Percentiles rank a stretch among this genome's conserved stretches.
Evolutionary conservation across 169 alveolate species (phyloP).

Genomic region (Neospora caninum): DNA sequence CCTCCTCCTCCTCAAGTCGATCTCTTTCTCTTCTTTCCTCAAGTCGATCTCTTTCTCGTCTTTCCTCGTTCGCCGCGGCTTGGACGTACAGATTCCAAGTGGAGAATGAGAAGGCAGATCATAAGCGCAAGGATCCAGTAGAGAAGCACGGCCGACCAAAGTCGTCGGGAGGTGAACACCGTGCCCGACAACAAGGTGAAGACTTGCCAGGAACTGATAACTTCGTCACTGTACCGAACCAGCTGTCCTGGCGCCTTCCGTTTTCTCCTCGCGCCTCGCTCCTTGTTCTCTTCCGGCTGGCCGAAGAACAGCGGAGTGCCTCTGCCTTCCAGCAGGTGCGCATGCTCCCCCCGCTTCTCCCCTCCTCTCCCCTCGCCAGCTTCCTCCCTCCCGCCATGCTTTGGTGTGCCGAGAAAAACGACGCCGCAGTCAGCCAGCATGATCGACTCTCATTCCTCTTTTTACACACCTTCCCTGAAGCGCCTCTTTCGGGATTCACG

Average conservation of each 20-base stretch:
- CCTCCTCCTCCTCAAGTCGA: too few relatives aligned
- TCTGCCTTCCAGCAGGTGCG: neutral
- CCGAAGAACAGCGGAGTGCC: neutral
- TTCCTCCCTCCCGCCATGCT: too few relatives aligned
- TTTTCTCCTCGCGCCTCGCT: neutral
- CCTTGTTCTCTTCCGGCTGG: neutral
- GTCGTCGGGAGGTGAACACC: conserved; percentile 47
- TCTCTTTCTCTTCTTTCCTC: too few relatives aligned
- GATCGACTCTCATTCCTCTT: too few relatives aligned
- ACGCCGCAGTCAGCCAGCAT: too few relatives aligned
- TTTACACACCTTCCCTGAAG: too few relatives aligned
- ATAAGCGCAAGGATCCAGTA: conserved; percentile 62
- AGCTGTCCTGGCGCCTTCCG: neutral
- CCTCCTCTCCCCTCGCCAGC: neutral
- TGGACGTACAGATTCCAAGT: conserved; percentile 49
- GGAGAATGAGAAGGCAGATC: conserved; percentile 42
- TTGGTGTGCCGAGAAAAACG: too few relatives aligned
- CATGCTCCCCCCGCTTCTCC: neutral
- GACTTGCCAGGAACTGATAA: conserved; percentile 24
- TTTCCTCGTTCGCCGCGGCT: too few relatives aligned
- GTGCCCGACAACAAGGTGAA: conserved; percentile 34
- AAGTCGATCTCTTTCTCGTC: too few relatives aligned
- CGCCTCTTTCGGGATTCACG: too few relatives aligned
- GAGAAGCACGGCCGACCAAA: conserved; percentile 52
- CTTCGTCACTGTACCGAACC: conserved; percentile 6